phyloP scores from a whole-genome alignment of 2,329 filamentous ascomycete species.

The Aureobasidium subglaciale region DNA sequence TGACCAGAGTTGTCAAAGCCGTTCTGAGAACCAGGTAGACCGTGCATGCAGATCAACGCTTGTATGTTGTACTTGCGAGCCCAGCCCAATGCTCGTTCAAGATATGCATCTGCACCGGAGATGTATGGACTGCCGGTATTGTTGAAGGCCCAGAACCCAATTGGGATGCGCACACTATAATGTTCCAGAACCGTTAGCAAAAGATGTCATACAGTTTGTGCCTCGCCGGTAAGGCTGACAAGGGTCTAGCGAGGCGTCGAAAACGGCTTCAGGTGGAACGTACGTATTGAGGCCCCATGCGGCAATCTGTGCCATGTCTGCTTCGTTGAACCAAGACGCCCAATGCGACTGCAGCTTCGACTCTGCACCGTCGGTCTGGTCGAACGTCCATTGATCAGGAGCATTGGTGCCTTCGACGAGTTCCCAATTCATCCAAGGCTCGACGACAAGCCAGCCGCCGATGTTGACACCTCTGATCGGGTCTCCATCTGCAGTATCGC shows the following conservation, averaged over 20 bases:
- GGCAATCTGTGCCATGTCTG: constrained; percentile 37
- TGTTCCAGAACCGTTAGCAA: constrained; percentile 5
- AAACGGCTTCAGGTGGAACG: background rate
- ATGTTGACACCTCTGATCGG: constrained; percentile 45
- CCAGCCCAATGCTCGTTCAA: constrained; percentile 52
- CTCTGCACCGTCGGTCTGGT: constrained; percentile 24
- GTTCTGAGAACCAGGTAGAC: constrained; percentile 50
- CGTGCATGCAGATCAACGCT: constrained; percentile 53
- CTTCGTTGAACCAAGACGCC: constrained; percentile 33
- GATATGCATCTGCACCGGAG: constrained; percentile 44
- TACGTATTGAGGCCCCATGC: constrained; percentile 28
- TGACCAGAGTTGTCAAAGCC: constrained; percentile 58
- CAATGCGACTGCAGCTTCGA: constrained; percentile 30
- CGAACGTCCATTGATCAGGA: constrained; percentile 34
- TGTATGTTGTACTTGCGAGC: constrained; percentile 45
- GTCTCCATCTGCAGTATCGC: constrained; percentile 32
- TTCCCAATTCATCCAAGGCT: constrained; percentile 29
- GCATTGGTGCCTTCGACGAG: constrained; percentile 24
- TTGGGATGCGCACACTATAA: constrained; percentile 47
- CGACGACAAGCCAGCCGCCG: constrained; percentile 45
- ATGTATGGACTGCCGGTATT: constrained; percentile 46
- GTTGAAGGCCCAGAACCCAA: constrained; percentile 55
- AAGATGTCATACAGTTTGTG: background rate
- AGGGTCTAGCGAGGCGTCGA: background rate
- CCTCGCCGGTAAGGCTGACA: background rate